phyloP scores from a whole-genome alignment of 208 protist species.

The Leishmania tropica region DNA sequence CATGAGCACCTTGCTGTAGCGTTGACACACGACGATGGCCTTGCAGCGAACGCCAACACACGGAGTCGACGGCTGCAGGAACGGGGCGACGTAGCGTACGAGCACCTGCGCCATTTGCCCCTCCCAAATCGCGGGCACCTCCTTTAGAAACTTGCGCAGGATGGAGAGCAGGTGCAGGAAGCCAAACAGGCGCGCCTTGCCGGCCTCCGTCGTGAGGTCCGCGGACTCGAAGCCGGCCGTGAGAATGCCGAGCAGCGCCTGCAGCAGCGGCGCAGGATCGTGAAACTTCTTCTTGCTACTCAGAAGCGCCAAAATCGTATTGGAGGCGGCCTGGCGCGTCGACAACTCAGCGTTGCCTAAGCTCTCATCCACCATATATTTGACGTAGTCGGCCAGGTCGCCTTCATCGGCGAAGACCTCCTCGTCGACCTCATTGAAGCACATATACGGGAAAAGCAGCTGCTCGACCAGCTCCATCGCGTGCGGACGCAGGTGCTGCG shows the following conservation, averaged over 20 bases:
- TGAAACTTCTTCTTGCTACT: slow-evolving; percentile 78
- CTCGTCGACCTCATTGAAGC: slow-evolving; percentile 80
- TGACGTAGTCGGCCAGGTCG: slow-evolving; percentile 75
- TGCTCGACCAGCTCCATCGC: slow-evolving; percentile 75
- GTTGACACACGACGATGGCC: slow-evolving; percentile 79
- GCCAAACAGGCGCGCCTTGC: slow-evolving; percentile 71
- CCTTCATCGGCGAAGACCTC: slow-evolving; percentile 72
- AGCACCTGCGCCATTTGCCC: slow-evolving; percentile 83
- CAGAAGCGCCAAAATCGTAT: slow-evolving; percentile 76
- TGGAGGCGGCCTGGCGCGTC: slow-evolving; percentile 73
- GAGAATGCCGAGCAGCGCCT: slow-evolving; percentile 66
- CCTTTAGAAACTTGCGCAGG: slow-evolving; percentile 78
- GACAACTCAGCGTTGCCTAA: slow-evolving; percentile 74
- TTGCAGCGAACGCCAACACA: slow-evolving; percentile 80
- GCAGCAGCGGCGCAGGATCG: slow-evolving; percentile 56
- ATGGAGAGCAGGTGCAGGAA: slow-evolving; percentile 85
- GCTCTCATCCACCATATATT: slow-evolving; percentile 88
- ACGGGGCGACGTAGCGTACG: slow-evolving; percentile 73
- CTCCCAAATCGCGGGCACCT: slow-evolving; percentile 71
- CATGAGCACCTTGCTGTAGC: slow-evolving; percentile 86
- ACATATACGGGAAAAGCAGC: slow-evolving; percentile 82
- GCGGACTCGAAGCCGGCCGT: slow-evolving; percentile 54
- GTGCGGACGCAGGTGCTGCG: slow-evolving; percentile 55
- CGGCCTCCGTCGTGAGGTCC: slow-evolving; percentile 47
- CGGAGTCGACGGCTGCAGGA: slow-evolving; percentile 46